Evolutionary conservation across 2,329 filamentous ascomycete species (phyloP), one percentile per base, ranked within the genome.

Genomic region (Sporothrix dimorphospora): DNA sequence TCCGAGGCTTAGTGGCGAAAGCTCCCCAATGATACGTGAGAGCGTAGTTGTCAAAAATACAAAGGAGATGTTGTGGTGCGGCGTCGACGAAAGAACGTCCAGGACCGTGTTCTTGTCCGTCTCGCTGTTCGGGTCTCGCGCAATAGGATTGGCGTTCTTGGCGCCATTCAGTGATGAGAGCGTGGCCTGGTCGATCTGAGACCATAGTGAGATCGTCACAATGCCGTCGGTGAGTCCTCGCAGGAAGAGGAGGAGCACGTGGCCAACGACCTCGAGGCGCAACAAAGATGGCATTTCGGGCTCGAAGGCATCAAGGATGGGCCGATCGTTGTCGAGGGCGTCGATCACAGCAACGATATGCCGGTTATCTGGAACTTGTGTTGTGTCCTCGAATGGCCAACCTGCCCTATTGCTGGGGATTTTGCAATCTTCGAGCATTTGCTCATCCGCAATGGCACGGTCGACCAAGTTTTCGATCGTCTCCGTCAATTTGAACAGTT

Each of bases 401-500:
- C 88, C 88, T 0, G 84, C 80, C 67, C 79, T 80, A 40, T 88
- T 85, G 19, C 81, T 81, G 0, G 89, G 88, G 1, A 89, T 79
- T 27, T 81, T 78, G 71, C 82, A 82, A 12, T 86, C 83, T 38
- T 88, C 85, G 1, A 91, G 80, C 85, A 91, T 91, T 70, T 87
- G 87, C 73, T 87, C 86, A 67, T 91, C 89, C 0, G 89, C 89
- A 8, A 87, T 79, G 34, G 83, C 85, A 24, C 88, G 84, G 75
- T 89, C 88, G 3, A 84, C 85, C 53, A 89, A 81, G 7, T 80
- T 84, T 76, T 88, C 88, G 19, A 97, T 86, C 12, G 90, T 89
- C 79, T 97, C 93, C 5, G 94, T 98, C 77, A 99, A 87, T 78
- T 91, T 91, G 81, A 97, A 97, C 9, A 98, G 85, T 80, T 98